A percentile compares a stretch with the other conserved stretches of the same genome.
phyloP scores from a whole-genome alignment of 192 early-diverging fungal genomes.

The Backusella australiensis region DNA sequence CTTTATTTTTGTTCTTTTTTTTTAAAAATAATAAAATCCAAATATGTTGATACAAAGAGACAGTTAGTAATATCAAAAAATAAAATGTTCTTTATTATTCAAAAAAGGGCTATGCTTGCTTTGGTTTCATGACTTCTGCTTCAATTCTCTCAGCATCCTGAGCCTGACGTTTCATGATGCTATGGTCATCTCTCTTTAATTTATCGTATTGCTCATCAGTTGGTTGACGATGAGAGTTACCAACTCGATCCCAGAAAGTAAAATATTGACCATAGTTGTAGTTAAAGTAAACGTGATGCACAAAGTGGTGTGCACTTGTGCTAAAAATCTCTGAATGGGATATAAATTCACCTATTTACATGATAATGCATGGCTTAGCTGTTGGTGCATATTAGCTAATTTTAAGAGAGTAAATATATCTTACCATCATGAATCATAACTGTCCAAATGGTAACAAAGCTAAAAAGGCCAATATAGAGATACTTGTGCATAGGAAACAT shows the following conservation, averaged over 20 bases:
- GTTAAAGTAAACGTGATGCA: conserved; percentile 98
- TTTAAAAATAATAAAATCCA: too few relatives aligned
- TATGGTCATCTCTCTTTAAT: conserved; percentile 54
- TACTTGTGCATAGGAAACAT: conserved; percentile 89
- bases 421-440: conserved; percentile 95
- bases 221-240: conserved; percentile 68
- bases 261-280: conserved; percentile 99
- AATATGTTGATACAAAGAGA: too few relatives aligned
- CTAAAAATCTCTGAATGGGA: conserved; percentile 70
- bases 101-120: background rate
- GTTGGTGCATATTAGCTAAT: background rate
- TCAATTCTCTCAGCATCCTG: conserved; percentile 58
- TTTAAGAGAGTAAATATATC: background rate
- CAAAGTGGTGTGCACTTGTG: conserved; percentile 89
- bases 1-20: too few relatives aligned
- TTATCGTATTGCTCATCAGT: conserved; percentile 63
- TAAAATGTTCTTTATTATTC: too few relatives aligned
- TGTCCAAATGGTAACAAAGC: conserved; percentile 92
- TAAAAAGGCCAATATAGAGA: conserved; percentile 81
- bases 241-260: conserved; percentile 85
- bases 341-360: conserved; percentile 61
- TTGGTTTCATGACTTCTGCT: background rate
- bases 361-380: background rate
- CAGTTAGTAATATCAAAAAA: too few relatives aligned
- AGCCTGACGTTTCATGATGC: conserved; percentile 63